These are phyloP conservation scores for Cryphonectria radicalis DNA, from an alignment of 2,329 filamentous ascomycete genomes.

Conservation along the genomic window DNA sequence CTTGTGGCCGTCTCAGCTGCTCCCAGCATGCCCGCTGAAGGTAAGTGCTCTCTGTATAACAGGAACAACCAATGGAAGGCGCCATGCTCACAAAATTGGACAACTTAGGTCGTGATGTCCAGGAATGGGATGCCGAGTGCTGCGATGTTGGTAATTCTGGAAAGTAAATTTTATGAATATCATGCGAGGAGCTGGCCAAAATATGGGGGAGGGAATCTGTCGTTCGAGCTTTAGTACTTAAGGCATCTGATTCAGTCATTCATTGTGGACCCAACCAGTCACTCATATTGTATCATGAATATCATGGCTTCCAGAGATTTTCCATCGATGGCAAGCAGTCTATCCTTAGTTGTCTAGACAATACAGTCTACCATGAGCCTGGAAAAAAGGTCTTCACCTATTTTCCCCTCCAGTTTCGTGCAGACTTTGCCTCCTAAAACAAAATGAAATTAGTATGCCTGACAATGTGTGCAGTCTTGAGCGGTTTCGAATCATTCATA, in stretches of 20 bases:
- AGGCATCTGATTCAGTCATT: neutral
- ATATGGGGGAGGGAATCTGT: neutral
- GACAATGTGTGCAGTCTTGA: too few species aligned
- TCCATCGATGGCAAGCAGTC: neutral
- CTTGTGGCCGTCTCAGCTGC: constrained; percentile 5
- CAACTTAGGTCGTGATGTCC: neutral
- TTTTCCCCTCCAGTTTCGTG: neutral
- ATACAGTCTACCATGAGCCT: neutral
- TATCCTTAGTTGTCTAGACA: neutral
- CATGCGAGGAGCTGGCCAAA: neutral
- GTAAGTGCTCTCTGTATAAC: neutral
- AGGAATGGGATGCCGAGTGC: constrained; percentile 9
- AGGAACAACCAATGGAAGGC: neutral
- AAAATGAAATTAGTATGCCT: neutral
- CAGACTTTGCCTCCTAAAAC: neutral
- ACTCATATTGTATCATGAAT: neutral
- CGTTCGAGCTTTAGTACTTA: neutral
- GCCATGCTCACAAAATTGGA: neutral
- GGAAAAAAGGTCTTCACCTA: neutral
- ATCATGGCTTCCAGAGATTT: neutral
- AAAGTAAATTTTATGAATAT: neutral
- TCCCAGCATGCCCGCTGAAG: neutral
- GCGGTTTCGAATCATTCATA: too few species aligned
- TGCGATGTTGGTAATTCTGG: constrained; percentile 7
- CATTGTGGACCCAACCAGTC: neutral